Evolutionary conservation across 164 flowering plant genomes (phyloP).

Genomic region (Liriodendron chinense): DNA sequence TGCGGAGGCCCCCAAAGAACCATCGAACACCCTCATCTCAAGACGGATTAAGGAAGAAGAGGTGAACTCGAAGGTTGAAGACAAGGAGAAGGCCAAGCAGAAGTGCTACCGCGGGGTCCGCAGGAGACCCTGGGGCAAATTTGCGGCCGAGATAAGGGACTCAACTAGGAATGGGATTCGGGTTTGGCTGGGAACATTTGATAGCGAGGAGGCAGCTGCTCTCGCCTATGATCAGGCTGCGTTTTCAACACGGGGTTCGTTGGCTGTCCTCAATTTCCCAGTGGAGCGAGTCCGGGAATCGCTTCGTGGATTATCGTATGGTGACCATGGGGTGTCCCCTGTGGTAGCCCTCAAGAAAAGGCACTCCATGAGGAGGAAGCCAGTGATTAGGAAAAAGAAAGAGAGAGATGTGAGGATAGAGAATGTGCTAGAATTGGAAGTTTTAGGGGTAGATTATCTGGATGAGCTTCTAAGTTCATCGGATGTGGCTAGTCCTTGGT

Average conservation of each 20-base stretch:
- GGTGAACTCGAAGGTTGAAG: constrained; percentile 17
- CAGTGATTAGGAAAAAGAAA: constrained; percentile 18
- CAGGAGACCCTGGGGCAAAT: constrained; percentile 63
- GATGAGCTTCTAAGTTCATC: constrained; percentile 47
- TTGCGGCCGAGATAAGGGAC: constrained; percentile 70
- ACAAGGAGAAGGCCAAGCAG: constrained; percentile 8
- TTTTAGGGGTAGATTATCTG: constrained; percentile 51
- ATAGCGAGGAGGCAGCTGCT: constrained; percentile 72
- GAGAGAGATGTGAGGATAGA: constrained; percentile 16
- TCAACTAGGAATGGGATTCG: constrained; percentile 63
- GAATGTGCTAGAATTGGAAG: constrained; percentile 52
- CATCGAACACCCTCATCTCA: constrained; percentile 3
- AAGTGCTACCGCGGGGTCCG: constrained; percentile 41
- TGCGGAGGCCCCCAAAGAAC: constrained; percentile 18
- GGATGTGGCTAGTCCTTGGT: constrained; percentile 9
- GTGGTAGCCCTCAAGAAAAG: constrained; percentile 52
- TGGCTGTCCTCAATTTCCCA: constrained; percentile 59
- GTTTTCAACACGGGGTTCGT: constrained; percentile 45
- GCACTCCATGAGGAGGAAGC: constrained; percentile 43
- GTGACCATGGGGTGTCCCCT: constrained; percentile 48
- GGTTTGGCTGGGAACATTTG: constrained; percentile 80
- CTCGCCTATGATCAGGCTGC: constrained; percentile 77
- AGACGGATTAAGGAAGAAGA: constrained; percentile 24
- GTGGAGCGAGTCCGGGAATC: constrained; percentile 46
- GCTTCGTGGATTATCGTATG: constrained; percentile 33